Percentiles rank a stretch among this genome's conserved stretches.
phyloP scores from a whole-genome alignment of 1,284 basidiomycete species.

The Tilletia walkeri region DNA sequence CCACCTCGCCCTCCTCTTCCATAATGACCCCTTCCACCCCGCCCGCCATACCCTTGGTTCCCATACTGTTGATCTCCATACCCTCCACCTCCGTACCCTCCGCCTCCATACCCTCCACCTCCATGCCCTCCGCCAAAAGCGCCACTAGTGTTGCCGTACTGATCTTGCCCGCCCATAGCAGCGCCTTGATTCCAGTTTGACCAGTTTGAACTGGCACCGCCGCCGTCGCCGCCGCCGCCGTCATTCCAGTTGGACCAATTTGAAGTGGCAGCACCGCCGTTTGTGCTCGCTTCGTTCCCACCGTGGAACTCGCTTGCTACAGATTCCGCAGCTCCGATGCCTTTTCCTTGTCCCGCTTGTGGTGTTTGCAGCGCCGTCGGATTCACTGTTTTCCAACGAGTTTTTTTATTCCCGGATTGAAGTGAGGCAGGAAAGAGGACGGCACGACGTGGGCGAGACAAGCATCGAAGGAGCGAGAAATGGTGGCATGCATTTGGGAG shows the following conservation, averaged over 20 bases:
- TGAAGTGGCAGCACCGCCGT: too few species aligned
- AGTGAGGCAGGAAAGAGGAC: too few species aligned
- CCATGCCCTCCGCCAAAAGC: neutral
- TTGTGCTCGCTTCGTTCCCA: too few species aligned
- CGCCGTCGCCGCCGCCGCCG: neutral
- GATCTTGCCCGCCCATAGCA: neutral
- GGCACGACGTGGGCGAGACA: too few species aligned
- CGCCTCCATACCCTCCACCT: neutral
- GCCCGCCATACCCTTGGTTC: neutral
- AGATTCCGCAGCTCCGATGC: neutral
- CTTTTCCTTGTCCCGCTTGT: neutral
- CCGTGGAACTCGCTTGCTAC: neutral
- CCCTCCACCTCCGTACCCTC: neutral
- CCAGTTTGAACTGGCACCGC: too few species aligned
- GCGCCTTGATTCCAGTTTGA: neutral
- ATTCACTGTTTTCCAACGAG: neutral
- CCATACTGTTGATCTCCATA: conserved; percentile 1
- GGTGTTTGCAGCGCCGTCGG: neutral
- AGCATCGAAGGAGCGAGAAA: neutral
- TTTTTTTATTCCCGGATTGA: neutral
- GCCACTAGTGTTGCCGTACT: conserved; percentile 2
- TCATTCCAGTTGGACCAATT: neutral
- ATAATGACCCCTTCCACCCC: conserved; percentile 1
- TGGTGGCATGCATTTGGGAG: too few species aligned
- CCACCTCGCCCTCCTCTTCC: conserved; percentile 3